Base-by-base conservation (phyloP, 257 asterid genomes). In the Nyctanthes arbortristis region DNA sequence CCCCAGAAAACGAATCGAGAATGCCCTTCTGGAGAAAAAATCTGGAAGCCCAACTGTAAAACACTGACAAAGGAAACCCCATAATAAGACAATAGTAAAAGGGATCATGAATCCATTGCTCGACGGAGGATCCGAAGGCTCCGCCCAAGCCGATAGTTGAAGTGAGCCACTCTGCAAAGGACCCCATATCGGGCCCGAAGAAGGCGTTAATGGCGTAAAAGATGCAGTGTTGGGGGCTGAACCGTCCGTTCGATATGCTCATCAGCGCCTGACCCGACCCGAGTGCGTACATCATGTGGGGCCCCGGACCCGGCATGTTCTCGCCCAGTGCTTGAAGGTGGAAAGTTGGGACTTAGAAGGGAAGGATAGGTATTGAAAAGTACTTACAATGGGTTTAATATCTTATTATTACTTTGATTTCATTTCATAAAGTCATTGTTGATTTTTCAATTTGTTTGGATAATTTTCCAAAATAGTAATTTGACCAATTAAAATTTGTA, bases 141-240 rank as follows among this genome's bases (percentile, higher is more conserved):
- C 80, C 72, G 57, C 91, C 96, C 71, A 84, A 65, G 30, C 98
- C 96, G 64, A 88, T 65, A 28, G 85, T 84, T 1, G 89, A 86
- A 5, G 89, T 75, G 30, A 92, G 77, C 98, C 98, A 92, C 84
- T 92, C 95, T 28, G 89, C 71, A 81, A 92, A 92, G 4, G 97
- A 92, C 20, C 97, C 98, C 25, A 92, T 87, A 62, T 90, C 98
- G 49, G 98, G 97, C 66, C 98, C 98, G 87, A 92, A 92, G 87
- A 92, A 92, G 70, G 98, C 92, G 74, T 92, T 92, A 79, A 89
- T 75, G 9, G 97, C 85, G 82, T 92, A 92, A 30, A 84, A 77
- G 0, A 92, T 67, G 47, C 97, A 92, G 85, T 89, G 97, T 84
- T 92, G 98, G 24, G 97, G 98, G 73, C 95, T 82, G 80, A 92